Evolutionary conservation across 257 asterid species (phyloP), one percentile per base, ranked within the genome.

Genomic region (Penstemon barbatus): DNA sequence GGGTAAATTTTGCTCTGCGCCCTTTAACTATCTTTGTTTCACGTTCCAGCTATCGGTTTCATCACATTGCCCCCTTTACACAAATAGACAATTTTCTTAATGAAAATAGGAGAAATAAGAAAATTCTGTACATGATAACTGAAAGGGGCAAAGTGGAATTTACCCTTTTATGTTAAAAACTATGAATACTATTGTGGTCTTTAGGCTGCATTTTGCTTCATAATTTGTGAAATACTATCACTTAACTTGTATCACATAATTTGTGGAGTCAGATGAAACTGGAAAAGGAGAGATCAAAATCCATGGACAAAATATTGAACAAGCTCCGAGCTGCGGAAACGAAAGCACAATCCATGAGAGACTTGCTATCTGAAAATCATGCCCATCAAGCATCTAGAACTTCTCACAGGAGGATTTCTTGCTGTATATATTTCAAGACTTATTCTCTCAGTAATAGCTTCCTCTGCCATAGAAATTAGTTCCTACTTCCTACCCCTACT

Each of bases 281-380:
- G 6, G 95, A 87, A 72, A 90, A 81, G 81, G 84, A 77, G 76
- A 81, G 94, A 78, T 84, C 90, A 1, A 72, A 84, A 8, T 86
- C 89, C 7, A 82, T 86, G 91, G 91, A 90, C 72, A 87, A 80
- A 71, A 86, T 90, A 56, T 57, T 78, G 78, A 86, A 82, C 76
- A 84, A 80, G 81, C 81, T 90, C 55, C 75, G 78, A 77, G 72
- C 66, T 11, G 87, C 88, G 0, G 83, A 84, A 79, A 66, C 56
- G 63, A 91, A 81, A 77, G 95, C 95, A 0, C 80, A 81, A 78
- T 80, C 71, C 18, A 83, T 82, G 96, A 85, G 96, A 71, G 77
- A 77, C 74, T 78, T 79, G 3, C 38, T 72, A 6, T 40, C 74
- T 1, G 83, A 77, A 40, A 67, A 43, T 43, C 80, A 70, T 66